A percentile compares a stretch with the other conserved stretches of the same genome.
Evolutionary conservation across 495 filamentous ascomycete genomes (phyloP).

Genomic region (Chaetomium tenue): DNA sequence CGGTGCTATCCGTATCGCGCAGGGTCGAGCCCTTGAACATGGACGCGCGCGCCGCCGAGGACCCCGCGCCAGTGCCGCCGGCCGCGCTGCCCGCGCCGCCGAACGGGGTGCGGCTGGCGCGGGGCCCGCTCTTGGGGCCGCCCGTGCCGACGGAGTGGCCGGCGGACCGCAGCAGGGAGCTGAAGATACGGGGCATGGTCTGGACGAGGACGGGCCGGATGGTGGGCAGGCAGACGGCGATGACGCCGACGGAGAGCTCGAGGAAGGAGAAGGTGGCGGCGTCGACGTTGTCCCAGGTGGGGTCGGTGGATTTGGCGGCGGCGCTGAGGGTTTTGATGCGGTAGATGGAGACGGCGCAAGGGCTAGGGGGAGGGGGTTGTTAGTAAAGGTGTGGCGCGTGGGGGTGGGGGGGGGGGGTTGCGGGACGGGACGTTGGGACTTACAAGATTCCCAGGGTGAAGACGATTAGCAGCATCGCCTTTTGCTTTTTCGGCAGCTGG

Average conservation of each 20-base stretch:
- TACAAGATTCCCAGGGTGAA: slow-evolving; percentile 52
- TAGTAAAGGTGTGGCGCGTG: slow-evolving; percentile 22
- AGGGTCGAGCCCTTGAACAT: slow-evolving; percentile 10
- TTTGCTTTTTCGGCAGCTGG: slow-evolving; percentile 44
- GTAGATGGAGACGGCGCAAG: slow-evolving; percentile 35
- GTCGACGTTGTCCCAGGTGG: slow-evolving; percentile 47
- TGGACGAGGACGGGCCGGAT: slow-evolving; percentile 43
- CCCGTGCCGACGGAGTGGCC: background rate
- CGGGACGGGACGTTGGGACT: slow-evolving; percentile 12
- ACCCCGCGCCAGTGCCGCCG: background rate
- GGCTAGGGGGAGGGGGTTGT: slow-evolving; percentile 23
- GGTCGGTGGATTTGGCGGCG: slow-evolving; percentile 41
- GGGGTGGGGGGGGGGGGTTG: background rate
- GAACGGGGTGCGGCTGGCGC: slow-evolving; percentile 11
- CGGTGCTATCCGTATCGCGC: slow-evolving; percentile 17
- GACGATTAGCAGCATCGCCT: slow-evolving; percentile 43
- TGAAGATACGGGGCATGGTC: slow-evolving; percentile 27
- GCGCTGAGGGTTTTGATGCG: slow-evolving; percentile 44
- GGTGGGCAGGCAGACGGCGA: slow-evolving; percentile 54
- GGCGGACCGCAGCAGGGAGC: slow-evolving; percentile 14
- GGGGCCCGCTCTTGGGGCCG: background rate
- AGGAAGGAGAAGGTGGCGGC: slow-evolving; percentile 55
- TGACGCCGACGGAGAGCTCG: slow-evolving; percentile 55
- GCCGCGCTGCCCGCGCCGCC: background rate
- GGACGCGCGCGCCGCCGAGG: background rate